Evolutionary conservation across 129 eudicot species (phyloP), one percentile per base, ranked within the genome.

Genomic region (Saussurea involucrata): DNA sequence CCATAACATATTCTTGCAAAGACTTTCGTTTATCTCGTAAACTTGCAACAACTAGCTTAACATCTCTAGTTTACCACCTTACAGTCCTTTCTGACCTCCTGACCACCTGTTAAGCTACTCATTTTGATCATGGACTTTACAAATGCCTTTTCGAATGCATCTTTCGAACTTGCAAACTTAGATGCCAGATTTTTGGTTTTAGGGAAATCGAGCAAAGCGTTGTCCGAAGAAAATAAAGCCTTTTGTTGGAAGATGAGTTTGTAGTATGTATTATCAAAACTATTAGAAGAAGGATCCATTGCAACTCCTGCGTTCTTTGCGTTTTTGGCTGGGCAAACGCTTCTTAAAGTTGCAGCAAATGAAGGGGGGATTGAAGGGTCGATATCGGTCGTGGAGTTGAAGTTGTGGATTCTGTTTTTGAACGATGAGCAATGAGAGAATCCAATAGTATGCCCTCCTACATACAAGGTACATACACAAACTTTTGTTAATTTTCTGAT

Each of bases 381-480:
- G 15, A 87, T 72, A 68, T 83, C 89, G 13, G 88, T 85, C 25
- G 92, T 87, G 69, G 90, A 53, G 82, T 87, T 87, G 76, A 93
- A 90, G 86, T 88, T 85, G 83, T 80, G 85, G 82, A 93, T 82
- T 72, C 98, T 80, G 72, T 78, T 87, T 76, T 87, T 66, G 81
- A 93, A 90, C 20, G 97, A 90, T 4, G 97, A 85, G 78, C 97
- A 93, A 65, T 93, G 98, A 31, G 97, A 84, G 84, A 93, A 93
- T 12, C 98, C 97, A 8, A 93, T 85, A n/a, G 92, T 93, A 82
- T 90, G 96, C 36, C 93, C 96, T 24, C 96, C 96, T 90, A 77
- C 72, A 67, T 58, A 74, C 46, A 44, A 64, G 25, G 6, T 58
- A 68, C 24, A 40, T 28, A 57, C 13, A 27, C 25, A 66, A 66